These are phyloP conservation scores for Penicillium silybi DNA, from an alignment of 495 filamentous ascomycete genomes.

Conservation along the genomic window DNA sequence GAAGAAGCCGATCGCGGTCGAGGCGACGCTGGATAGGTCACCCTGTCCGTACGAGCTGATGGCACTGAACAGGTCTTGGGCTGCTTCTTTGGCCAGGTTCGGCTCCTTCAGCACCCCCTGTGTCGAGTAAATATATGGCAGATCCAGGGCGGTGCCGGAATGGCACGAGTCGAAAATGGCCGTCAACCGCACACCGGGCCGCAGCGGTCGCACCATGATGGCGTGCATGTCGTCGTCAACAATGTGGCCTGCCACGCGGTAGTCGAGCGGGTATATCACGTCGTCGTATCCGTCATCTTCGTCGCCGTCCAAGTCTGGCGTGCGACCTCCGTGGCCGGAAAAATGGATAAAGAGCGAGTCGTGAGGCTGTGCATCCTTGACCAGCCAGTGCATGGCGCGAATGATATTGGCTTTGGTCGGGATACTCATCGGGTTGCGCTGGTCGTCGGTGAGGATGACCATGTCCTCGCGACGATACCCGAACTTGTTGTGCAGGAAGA, in stretches of 20 bases:
- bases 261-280: constrained; percentile 96
- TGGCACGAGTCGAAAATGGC: constrained; percentile 99
- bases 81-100: constrained; percentile 95
- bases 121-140: constrained; percentile 96
- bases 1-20: constrained; percentile 77
- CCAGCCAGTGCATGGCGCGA: constrained; percentile 96
- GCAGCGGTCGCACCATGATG: constrained; percentile 88
- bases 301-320: constrained; percentile 91
- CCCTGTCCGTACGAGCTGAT: constrained; percentile 84
- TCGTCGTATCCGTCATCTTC: constrained; percentile 96
- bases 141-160: constrained; percentile 90
- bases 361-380: constrained; percentile 90
- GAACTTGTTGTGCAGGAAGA: constrained; percentile 78
- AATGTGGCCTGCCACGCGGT: constrained; percentile 82
- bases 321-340: constrained; percentile 94
- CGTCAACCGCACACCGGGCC: constrained; percentile 81
- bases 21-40: constrained; percentile 76
- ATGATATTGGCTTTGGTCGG: constrained; percentile 94
- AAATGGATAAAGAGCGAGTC: constrained; percentile 98
- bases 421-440: constrained; percentile 89
- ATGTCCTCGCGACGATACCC: constrained; percentile 94
- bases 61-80: constrained; percentile 82
- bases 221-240: constrained; percentile 98
- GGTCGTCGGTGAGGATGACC: constrained; percentile 96
- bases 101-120: constrained; percentile 95